Evolutionary conservation across 805 yeast genomes (phyloP).

Genomic region (Candida berthetii): DNA sequence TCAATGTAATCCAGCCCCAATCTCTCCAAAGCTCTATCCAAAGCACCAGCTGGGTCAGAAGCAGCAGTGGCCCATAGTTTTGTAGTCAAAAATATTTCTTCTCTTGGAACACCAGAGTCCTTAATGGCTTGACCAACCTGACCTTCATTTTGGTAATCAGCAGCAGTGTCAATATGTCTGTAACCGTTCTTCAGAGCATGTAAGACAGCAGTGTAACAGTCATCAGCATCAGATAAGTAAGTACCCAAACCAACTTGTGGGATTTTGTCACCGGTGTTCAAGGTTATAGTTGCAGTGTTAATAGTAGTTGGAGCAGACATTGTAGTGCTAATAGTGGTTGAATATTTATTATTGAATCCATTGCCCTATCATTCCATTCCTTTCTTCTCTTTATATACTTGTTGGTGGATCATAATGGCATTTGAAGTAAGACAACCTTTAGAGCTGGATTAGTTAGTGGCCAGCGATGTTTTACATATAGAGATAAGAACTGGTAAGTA

Average conservation of each 20-base stretch:
- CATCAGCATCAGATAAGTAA: constrained; percentile 53
- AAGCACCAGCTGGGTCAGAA: constrained; percentile 39
- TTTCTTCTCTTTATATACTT: too few relatives aligned
- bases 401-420: too few relatives aligned
- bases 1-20: constrained; percentile 70
- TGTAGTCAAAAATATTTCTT: constrained; percentile 60
- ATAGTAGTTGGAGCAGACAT: too few relatives aligned
- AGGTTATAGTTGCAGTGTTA: constrained; percentile 26
- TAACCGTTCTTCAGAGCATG: constrained; percentile 49
- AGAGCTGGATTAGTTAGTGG: too few relatives aligned
- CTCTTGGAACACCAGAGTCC: constrained; percentile 54
- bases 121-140: constrained; percentile 52
- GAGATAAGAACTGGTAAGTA: too few relatives aligned
- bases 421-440: too few relatives aligned
- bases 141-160: constrained; percentile 33
- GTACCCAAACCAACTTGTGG: constrained; percentile 75
- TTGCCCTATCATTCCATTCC: too few relatives aligned
- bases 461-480: too few relatives aligned
- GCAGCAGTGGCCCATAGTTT: constrained; percentile 52
- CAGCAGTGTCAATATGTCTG: constrained; percentile 10
- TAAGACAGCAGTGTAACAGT: constrained; percentile 48
- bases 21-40: constrained; percentile 49
- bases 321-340: too few relatives aligned
- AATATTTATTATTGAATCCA: too few relatives aligned
- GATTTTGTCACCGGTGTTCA: constrained; percentile 58